Evolutionary conservation across 352 stramenopile species (phyloP), one percentile per base, ranked within the genome.

Genomic region (Pythium sp.): DNA sequence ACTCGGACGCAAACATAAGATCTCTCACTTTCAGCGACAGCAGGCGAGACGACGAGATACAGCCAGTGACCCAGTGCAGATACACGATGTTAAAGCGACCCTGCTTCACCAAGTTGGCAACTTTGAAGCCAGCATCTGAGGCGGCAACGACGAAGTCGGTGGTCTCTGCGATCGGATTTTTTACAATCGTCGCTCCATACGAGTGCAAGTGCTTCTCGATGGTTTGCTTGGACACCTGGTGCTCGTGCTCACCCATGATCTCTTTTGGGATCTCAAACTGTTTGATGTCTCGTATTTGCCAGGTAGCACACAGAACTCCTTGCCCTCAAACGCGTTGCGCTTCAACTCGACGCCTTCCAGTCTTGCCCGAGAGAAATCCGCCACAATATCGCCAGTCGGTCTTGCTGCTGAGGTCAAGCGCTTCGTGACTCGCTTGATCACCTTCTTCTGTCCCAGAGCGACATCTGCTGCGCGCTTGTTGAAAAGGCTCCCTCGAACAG

Each of bases 41-140:
- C 46, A 89, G 47, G 26, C 70, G 75, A 12, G 70, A 76, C 0
- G 67, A 65, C 36, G 55, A 51, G 1, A 92, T 70, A 11, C 84
- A 91, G 9, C 41, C 65, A 3, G 83, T 64, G n/a, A 94, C 62
- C 84, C 86, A 95, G 20, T 77, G 66, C 51, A 92, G 60, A 18
- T 82, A 77, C 32, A 94, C 70, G 26, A 95, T 84, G 62, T 94
- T 84, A 72, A 91, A 92, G 47, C 81, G 69, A 1, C 83, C 86
- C 70, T 95, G 88, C 68, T 91, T 92, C 57, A 90, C 91, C 58
- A 94, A 64, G 63, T 93, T 95, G 24, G 68, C 67, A 24, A 94
- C 80, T 72, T 94, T 95, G 51, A 95, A 88, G 2, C 88, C 88
- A 24, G 80, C 58, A 59, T 88, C 70, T 18, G 75, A 79, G 9